Evolutionary conservation across 495 filamentous ascomycete genomes (phyloP).

Genomic region (Aspergillus nidulans): DNA sequence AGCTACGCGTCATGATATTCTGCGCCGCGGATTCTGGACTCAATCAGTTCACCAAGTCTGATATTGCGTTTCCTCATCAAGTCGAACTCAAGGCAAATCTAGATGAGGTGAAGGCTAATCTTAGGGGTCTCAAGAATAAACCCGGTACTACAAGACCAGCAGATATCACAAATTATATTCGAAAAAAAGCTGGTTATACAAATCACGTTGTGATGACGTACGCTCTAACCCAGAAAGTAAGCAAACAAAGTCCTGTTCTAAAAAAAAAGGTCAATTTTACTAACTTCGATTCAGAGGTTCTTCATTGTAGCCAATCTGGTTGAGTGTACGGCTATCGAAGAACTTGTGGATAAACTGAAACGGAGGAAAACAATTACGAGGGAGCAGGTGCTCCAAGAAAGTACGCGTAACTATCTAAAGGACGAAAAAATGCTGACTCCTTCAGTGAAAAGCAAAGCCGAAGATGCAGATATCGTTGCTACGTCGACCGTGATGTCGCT

Average conservation of each 20-base stretch:
- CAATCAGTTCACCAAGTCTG: constrained; percentile 52
- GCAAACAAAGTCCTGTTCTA: constrained; percentile 7
- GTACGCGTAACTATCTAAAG: constrained; percentile 47
- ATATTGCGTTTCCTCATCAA: constrained; percentile 87
- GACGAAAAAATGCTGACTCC: constrained; percentile 9
- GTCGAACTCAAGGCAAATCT: constrained; percentile 87
- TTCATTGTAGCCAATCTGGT: constrained; percentile 71
- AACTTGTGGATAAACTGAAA: constrained; percentile 65
- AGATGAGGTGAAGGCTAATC: constrained; percentile 80
- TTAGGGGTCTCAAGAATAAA: constrained; percentile 91
- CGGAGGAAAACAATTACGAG: constrained; percentile 68
- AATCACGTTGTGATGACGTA: constrained; percentile 86
- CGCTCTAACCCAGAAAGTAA: constrained; percentile 81
- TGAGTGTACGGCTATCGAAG: constrained; percentile 62
- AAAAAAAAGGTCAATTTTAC: background rate
- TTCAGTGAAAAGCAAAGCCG: constrained; percentile 72
- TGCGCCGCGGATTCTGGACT: constrained; percentile 61
- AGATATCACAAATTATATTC: constrained; percentile 76
- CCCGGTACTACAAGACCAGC: constrained; percentile 89
- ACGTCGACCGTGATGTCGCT: constrained; percentile 85
- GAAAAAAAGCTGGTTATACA: constrained; percentile 60
- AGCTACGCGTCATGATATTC: constrained; percentile 71
- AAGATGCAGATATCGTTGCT: constrained; percentile 82
- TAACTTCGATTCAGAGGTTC: constrained; percentile 57
- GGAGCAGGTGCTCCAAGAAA: constrained; percentile 75